These are phyloP conservation scores for Ascoidea asiatica DNA, from an alignment of 805 yeast genomes.

Conservation along the genomic window DNA sequence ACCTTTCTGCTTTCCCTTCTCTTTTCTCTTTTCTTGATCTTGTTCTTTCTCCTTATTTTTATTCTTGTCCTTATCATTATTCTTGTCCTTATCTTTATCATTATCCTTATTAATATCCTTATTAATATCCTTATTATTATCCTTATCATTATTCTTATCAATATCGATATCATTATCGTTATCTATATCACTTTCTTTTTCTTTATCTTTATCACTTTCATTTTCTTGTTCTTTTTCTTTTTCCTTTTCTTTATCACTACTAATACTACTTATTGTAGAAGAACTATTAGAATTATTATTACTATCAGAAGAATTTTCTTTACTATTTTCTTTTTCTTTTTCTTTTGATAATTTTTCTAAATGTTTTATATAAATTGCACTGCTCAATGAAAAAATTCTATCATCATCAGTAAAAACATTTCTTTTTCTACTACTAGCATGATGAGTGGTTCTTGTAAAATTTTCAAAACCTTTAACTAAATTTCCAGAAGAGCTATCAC, in stretches of 20 bases:
- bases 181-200: constrained; percentile 18
- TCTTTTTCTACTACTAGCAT: constrained; percentile 21
- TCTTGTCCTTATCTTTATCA: no score
- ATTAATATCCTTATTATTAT: no score
- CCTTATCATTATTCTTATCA: no score
- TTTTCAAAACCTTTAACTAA: constrained; percentile 87
- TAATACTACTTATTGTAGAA: no score
- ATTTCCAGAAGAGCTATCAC: constrained; percentile 59
- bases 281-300: not conserved
- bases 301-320: constrained; percentile 13
- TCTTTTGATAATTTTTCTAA: constrained; percentile 32
- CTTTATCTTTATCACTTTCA: constrained; percentile 1
- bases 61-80: no score
- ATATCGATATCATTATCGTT: no score
- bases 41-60: no score
- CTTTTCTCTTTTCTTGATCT: no score
- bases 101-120: no score
- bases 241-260: constrained; percentile 10
- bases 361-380: constrained; percentile 54
- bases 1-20: no score
- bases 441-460: constrained; percentile 38
- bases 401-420: constrained; percentile 60
- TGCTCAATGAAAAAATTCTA: constrained; percentile 66
- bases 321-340: constrained; percentile 16
- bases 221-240: constrained; percentile 3